These are phyloP conservation scores for Oryza meridionalis DNA, from an alignment of 176 grass and related monocot genomes.

Conservation along the genomic window DNA sequence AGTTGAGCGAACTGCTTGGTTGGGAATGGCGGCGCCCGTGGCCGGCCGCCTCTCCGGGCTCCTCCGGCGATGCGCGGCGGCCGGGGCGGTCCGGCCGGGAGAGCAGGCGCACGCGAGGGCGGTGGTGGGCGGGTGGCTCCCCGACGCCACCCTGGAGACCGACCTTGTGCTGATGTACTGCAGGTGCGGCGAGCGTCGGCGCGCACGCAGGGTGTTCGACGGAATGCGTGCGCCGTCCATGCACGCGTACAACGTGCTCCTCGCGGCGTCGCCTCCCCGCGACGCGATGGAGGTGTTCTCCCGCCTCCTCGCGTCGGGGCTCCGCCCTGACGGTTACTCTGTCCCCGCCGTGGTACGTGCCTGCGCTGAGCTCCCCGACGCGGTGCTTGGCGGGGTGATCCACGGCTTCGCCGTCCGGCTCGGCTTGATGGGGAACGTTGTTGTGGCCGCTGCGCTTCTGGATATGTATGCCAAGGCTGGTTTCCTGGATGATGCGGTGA, in stretches of 20 bases:
- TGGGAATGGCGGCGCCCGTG: constrained; percentile 7
- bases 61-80: constrained; percentile 33
- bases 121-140: constrained; percentile 25
- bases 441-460: constrained; percentile 43
- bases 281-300: constrained; percentile 31
- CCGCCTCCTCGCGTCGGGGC: constrained; percentile 31
- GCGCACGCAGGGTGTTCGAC: constrained; percentile 50
- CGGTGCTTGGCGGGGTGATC: constrained; percentile 30
- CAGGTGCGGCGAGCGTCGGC: constrained; percentile 18
- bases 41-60: constrained; percentile 38
- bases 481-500: constrained; percentile 35
- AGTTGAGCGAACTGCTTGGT: not conserved
- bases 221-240: constrained; percentile 38
- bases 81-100: not conserved
- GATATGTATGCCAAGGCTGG: constrained; percentile 50
- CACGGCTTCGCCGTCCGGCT: constrained; percentile 41
- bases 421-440: constrained; percentile 39
- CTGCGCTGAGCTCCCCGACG: constrained; percentile 33
- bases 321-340: constrained; percentile 54
- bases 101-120: constrained; percentile 43
- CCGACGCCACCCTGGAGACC: constrained; percentile 51
- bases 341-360: constrained; percentile 51
- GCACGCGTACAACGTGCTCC: constrained; percentile 63
- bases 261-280: constrained; percentile 35
- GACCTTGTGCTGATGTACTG: constrained; percentile 48